Evolutionary conservation across 1,284 basidiomycete genomes (phyloP).

Genomic region (Pascua sp.): DNA sequence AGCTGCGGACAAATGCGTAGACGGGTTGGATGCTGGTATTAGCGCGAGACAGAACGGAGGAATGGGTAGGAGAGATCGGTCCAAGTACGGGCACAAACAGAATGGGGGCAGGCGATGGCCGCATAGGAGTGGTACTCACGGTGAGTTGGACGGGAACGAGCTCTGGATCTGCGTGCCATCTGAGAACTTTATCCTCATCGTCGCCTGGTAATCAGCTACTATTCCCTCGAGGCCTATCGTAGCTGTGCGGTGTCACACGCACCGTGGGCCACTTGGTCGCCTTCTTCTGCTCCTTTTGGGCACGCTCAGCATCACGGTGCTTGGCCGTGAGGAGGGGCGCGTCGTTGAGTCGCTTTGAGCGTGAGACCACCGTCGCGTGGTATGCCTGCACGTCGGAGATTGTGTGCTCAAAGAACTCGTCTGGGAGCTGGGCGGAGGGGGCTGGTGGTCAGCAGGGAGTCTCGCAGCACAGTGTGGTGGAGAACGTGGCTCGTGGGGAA

Average conservation of each 20-base stretch:
- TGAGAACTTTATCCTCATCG: conserved; percentile 46
- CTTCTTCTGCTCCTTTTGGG: conserved; percentile 33
- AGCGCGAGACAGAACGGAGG: neutral
- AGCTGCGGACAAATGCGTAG: conserved; percentile 45
- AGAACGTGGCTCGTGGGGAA: too few species aligned
- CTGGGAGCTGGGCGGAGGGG: conserved; percentile 15
- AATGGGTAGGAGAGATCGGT: too few species aligned
- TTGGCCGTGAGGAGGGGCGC: conserved; percentile 41
- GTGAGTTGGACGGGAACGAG: conserved; percentile 38
- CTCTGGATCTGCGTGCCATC: conserved; percentile 47
- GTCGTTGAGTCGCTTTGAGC: conserved; percentile 39
- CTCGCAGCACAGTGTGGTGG: too few species aligned
- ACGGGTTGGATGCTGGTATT: conserved; percentile 44
- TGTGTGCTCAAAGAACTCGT: conserved; percentile 44
- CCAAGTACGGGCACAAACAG: neutral
- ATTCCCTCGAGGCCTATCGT: neutral
- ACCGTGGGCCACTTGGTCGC: conserved; percentile 46
- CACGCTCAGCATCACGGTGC: conserved; percentile 39
- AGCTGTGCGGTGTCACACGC: conserved; percentile 6
- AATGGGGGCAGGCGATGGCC: neutral
- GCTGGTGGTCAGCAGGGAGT: conserved; percentile 9
- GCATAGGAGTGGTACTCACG: conserved; percentile 24
- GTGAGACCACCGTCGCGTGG: conserved; percentile 33
- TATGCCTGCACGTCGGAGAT: conserved; percentile 39
- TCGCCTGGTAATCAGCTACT: conserved; percentile 26